Percentiles rank a stretch among this genome's conserved stretches.
Evolutionary conservation across 306 rosid species (phyloP).

Genomic region (Acmispon strigosus): DNA sequence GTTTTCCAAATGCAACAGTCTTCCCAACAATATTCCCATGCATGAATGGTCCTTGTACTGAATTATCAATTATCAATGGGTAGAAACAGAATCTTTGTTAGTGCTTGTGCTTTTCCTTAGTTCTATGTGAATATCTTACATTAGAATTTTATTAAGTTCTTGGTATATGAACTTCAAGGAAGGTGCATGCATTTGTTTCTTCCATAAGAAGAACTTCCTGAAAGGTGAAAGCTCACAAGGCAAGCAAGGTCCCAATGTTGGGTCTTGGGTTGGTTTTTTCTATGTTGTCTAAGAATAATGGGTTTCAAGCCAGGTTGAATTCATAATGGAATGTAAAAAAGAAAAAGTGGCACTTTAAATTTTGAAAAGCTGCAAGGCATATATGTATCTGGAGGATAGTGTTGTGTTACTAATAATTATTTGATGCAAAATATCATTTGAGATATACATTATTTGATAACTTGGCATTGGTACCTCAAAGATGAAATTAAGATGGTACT

Average conservation of each 20-base stretch:
- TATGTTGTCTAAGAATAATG: constrained; percentile 20
- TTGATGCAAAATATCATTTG: constrained; percentile 9
- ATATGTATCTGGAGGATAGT: not conserved
- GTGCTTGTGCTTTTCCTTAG: constrained; percentile 24
- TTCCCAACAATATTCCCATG: constrained; percentile 40
- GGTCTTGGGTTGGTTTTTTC: constrained; percentile 16
- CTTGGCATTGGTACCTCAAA: constrained; percentile 10
- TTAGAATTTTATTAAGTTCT: constrained; percentile 33
- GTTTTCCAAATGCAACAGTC: constrained; percentile 67
- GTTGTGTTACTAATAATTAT: constrained; percentile 6
- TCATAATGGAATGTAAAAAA: constrained; percentile 6
- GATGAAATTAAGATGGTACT: not conserved
- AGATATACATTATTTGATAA: constrained; percentile 10
- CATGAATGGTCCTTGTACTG: constrained; percentile 23
- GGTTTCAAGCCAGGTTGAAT: constrained; percentile 6
- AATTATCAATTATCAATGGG: constrained; percentile 14
- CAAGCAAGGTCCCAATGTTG: not conserved
- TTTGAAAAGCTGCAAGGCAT: constrained; percentile 1
- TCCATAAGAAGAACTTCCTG: not conserved
- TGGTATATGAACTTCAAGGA: constrained; percentile 28
- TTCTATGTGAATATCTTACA: constrained; percentile 47
- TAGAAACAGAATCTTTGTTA: constrained; percentile 20
- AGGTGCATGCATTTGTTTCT: constrained; percentile 25
- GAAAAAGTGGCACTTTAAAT: not conserved
- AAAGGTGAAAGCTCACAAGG: constrained; percentile 3